phyloP scores from a whole-genome alignment of 2,329 filamentous ascomycete species.

The Clonostachys rosea region DNA sequence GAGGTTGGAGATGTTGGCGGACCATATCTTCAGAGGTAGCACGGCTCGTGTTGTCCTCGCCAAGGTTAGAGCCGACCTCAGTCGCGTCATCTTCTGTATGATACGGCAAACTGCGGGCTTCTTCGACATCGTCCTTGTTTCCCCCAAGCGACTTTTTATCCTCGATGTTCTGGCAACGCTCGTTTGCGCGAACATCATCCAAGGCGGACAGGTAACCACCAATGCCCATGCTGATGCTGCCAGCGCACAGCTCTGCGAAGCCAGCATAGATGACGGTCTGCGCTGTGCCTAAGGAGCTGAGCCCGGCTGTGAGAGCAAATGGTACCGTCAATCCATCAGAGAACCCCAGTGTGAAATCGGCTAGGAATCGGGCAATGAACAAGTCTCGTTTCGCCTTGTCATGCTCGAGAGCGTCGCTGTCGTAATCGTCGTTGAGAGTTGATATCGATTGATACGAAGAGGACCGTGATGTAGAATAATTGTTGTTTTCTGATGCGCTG shows the following conservation, averaged over 20 bases:
- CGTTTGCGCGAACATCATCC: conserved; percentile 16
- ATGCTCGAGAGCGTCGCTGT: too few species aligned
- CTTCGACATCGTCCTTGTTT: conserved; percentile 9
- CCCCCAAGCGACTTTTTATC: neutral
- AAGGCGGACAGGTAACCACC: conserved; percentile 63
- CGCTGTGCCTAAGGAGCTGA: conserved; percentile 55
- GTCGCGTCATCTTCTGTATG: neutral
- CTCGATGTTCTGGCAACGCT: neutral
- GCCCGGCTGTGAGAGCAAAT: conserved; percentile 68
- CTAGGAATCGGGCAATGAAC: conserved; percentile 35
- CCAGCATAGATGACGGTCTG: conserved; percentile 64
- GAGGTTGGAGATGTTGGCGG: conserved; percentile 22
- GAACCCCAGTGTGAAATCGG: conserved; percentile 68
- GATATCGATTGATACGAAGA: too few species aligned
- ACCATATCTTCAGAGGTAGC: conserved; percentile 12
- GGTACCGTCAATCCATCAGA: conserved; percentile 72
- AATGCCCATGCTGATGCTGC: conserved; percentile 70
- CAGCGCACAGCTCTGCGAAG: conserved; percentile 65
- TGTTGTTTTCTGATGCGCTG: too few species aligned
- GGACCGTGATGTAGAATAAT: too few species aligned
- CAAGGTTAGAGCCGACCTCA: conserved; percentile 3
- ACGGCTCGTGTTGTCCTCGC: neutral
- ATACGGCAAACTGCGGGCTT: conserved; percentile 14
- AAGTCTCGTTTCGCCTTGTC: too few species aligned
- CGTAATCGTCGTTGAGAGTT: too few species aligned